Conservation (phyloP, 176 grass and related monocot species). For the Oryza brachyantha region DNA sequence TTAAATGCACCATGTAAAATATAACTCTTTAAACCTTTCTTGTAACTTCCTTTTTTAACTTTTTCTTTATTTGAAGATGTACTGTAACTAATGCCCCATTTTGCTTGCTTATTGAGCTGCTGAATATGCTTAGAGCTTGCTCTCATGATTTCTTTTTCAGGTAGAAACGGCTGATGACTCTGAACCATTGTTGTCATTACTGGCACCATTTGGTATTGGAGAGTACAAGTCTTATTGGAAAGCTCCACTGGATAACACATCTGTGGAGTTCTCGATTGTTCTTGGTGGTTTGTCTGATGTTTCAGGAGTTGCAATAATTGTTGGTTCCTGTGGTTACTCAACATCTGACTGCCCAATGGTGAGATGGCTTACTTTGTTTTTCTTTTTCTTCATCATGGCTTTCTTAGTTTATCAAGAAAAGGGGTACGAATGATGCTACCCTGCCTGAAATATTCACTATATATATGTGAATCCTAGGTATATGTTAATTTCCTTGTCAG, state of each 20-base stretch:
- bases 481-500: neutral
- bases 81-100: slow-evolving; percentile 3
- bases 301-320: slow-evolving; percentile 74
- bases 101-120: neutral
- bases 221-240: slow-evolving; percentile 76
- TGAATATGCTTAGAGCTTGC: slow-evolving; percentile 21
- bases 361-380: slow-evolving; percentile 39
- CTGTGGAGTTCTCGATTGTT: slow-evolving; percentile 86
- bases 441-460: neutral
- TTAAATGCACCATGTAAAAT: slow-evolving; percentile 13
- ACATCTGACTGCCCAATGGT: slow-evolving; percentile 79
- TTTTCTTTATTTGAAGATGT: slow-evolving; percentile 15
- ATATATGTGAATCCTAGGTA: neutral
- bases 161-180: slow-evolving; percentile 67
- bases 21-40: neutral
- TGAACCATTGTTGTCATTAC: slow-evolving; percentile 73
- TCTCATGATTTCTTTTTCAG: slow-evolving; percentile 40
- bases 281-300: slow-evolving; percentile 94
- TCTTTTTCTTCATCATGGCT: slow-evolving; percentile 17
- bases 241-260: slow-evolving; percentile 54
- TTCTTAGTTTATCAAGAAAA: slow-evolving; percentile 22
- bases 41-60: neutral
- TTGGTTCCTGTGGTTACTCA: slow-evolving; percentile 92
- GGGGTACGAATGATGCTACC: neutral
- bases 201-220: slow-evolving; percentile 79